Conservation (phyloP, 495 filamentous ascomycete genomes). For the Penicillium dipodomyicola region DNA sequence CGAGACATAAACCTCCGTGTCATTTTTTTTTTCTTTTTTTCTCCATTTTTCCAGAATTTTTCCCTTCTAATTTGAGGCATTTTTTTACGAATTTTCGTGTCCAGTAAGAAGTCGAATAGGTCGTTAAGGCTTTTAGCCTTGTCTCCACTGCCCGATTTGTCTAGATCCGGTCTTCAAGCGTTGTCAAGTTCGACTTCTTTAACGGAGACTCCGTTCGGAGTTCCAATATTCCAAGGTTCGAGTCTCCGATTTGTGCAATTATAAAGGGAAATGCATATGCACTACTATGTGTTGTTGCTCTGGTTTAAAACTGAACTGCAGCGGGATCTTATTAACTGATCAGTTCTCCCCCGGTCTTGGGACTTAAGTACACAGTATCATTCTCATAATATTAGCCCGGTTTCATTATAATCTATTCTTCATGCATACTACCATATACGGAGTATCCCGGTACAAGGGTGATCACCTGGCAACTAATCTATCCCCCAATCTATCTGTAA, state of each 20-base stretch:
- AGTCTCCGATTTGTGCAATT: no score
- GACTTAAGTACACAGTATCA: no score
- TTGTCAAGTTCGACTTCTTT: not conserved
- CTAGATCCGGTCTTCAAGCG: constrained; percentile 1
- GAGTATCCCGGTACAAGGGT: no score
- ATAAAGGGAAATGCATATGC: no score
- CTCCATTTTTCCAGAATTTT: constrained; percentile 9
- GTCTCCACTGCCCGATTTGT: constrained; percentile 18
- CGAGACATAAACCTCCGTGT: constrained; percentile 1
- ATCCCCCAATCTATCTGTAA: no score
- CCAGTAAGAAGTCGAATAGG: not conserved
- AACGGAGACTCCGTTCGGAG: not conserved
- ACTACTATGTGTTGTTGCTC: not conserved
- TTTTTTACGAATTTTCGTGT: constrained; percentile 11
- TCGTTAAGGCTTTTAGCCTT: constrained; percentile 16
- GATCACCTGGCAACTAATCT: no score
- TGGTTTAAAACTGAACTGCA: constrained; percentile 3
- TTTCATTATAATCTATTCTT: no score
- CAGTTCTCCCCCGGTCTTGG: no score
- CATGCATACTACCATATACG: no score
- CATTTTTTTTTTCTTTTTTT: not conserved
- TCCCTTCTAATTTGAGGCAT: constrained; percentile 17
- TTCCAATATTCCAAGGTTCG: no score
- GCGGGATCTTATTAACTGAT: not conserved
- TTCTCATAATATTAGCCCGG: no score